Conservation (phyloP, 805 yeast species). For the Maudiozyma serrabonitensis region DNA sequence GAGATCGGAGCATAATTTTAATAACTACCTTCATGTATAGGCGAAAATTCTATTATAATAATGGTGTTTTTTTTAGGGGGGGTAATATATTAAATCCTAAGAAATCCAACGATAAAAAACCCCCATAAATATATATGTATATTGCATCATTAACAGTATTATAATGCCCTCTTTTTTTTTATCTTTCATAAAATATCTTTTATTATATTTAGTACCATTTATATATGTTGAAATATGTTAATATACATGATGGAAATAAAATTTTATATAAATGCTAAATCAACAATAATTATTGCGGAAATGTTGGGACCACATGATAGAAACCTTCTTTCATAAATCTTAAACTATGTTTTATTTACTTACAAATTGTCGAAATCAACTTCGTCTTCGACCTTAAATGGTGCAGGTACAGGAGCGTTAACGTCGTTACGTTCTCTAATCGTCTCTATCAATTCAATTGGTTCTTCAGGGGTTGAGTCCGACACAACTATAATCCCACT, state of each 20-base stretch:
- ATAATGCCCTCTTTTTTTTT: neutral
- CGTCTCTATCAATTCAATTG: slow-evolving; percentile 64
- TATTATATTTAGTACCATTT: neutral
- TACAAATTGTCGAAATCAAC: slow-evolving; percentile 15
- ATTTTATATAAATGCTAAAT: neutral
- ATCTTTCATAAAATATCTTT: neutral
- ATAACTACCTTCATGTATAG: too few species aligned
- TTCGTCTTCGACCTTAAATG: slow-evolving; percentile 26
- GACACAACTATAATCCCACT: slow-evolving; percentile 64
- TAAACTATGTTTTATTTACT: neutral
- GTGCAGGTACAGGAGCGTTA: slow-evolving; percentile 49
- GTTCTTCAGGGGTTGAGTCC: slow-evolving; percentile 53
- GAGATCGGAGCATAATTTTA: too few species aligned
- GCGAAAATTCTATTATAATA: too few species aligned
- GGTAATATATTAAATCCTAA: too few species aligned
- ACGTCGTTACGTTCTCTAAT: slow-evolving; percentile 67
- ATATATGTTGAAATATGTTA: neutral
- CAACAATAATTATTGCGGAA: neutral
- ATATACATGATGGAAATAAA: neutral
- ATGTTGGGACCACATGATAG: too few species aligned
- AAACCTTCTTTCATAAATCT: too few species aligned
- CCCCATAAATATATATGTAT: too few species aligned
- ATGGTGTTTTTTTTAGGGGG: too few species aligned
- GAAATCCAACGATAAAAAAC: too few species aligned
- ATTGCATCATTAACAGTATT: too few species aligned